Conservation (phyloP, 2,329 filamentous ascomycete genomes). For the Arthroderma sp. region DNA sequence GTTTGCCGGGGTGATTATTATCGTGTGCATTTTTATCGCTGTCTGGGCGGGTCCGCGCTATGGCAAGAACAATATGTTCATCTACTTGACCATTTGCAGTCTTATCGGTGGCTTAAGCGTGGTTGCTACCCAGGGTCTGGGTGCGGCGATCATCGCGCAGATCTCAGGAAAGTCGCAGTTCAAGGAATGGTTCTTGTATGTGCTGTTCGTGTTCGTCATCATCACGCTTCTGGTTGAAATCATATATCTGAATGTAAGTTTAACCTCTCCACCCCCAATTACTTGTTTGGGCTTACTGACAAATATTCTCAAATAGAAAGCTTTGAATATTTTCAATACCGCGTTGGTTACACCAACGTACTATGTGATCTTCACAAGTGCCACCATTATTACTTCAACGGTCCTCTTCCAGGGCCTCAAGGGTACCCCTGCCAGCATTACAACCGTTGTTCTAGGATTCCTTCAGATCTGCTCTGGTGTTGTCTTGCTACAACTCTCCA, state of each 20-base stretch:
- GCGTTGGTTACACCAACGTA: conserved; percentile 95
- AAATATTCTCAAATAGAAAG: conserved; percentile 56
- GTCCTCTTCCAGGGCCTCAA: conserved; percentile 91
- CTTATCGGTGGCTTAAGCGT: conserved; percentile 88
- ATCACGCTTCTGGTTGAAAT: conserved; percentile 85
- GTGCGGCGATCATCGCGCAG: conserved; percentile 80
- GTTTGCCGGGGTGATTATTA: conserved; percentile 70
- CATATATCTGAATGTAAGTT: conserved; percentile 81
- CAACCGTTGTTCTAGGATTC: conserved; percentile 87
- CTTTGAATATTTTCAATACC: conserved; percentile 90
- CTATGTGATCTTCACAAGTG: conserved; percentile 95
- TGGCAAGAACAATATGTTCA: conserved; percentile 93
- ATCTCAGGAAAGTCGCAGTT: conserved; percentile 72
- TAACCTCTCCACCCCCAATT: background rate
- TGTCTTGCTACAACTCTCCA: conserved; percentile 86
- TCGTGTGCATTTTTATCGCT: conserved; percentile 58
- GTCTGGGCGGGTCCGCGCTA: conserved; percentile 75
- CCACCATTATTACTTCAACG: conserved; percentile 86
- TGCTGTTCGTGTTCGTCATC: conserved; percentile 81
- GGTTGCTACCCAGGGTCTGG: conserved; percentile 84
- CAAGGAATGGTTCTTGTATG: conserved; percentile 94
- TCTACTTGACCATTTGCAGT: conserved; percentile 93
- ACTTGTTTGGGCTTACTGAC: conserved; percentile 1
- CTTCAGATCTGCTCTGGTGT: conserved; percentile 87
- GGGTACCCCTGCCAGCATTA: conserved; percentile 64